Base-by-base conservation (phyloP, 441 rosid species). In the Arabidopsis hybrid region DNA sequence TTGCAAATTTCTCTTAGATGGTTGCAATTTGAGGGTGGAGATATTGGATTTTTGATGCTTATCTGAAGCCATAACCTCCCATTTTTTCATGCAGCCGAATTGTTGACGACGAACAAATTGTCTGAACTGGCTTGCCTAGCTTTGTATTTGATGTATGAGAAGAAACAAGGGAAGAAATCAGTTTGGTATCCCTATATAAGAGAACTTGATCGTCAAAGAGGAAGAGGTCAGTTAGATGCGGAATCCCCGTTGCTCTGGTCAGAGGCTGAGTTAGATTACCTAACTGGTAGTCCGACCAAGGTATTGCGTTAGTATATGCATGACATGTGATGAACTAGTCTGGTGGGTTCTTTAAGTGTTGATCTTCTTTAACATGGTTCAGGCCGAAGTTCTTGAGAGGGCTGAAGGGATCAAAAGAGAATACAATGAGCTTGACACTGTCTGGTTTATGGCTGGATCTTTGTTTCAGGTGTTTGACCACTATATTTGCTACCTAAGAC, bases 381-480 rank as follows among this genome's bases (percentile, higher is more conserved):
- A 91, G 97, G 97, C 86, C 29, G 97, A 87, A 84, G 89, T 92
- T 83, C 85, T 94, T 59, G 91, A 84, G 72, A 89, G 97, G 82
- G 92, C 89, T 42, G 91, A 85, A 72, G 97, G 97, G 74, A 94
- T 94, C 71, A 90, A 74, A 80, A 86, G 91, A 83, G 94, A 90
- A 69, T 92, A 90, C 68, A 78, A 83, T 66, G 97, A 94, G 86
- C 95, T 94, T 16, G 98, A 91, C 82, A 91, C 97, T 36, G 95
- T 94, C 73, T 94, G 97, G 98, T 94, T 94, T 83, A 91, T 94
- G 99, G 96, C 95, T 73, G 99, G 99, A 64, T 94, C 99, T 69
- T 83, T 90, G 76, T 94, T 94, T 89, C 99, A 91, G 95, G 97
- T 91, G 10, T 43, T 72, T 73, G 38, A 31, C 21, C 39, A 38